Evolutionary conservation across 2,329 filamentous ascomycete species (phyloP).

Genomic region (Nothophaeocryptopus gaeumannii): DNA sequence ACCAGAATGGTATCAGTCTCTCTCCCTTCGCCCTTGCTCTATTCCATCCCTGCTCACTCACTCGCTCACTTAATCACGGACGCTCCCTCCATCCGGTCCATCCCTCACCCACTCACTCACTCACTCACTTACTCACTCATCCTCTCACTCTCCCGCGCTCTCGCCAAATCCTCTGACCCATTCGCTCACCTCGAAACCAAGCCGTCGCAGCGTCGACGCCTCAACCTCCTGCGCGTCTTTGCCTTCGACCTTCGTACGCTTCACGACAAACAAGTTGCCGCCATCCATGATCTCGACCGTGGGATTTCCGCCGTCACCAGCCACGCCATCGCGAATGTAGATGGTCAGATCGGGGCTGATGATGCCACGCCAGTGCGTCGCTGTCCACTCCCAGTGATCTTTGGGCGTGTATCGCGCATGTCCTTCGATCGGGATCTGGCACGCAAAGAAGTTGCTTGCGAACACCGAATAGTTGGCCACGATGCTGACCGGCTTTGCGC

Average conservation of each 20-base stretch:
- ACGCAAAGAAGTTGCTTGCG: constrained; percentile 72
- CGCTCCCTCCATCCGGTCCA: not conserved
- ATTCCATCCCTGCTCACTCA: too few species aligned
- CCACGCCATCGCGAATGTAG: constrained; percentile 53
- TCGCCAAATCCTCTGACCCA: constrained; percentile 55
- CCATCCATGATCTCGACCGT: constrained; percentile 43
- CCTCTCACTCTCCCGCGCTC: constrained; percentile 10
- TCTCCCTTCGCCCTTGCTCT: too few species aligned
- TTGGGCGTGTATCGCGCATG: constrained; percentile 72
- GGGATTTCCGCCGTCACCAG: constrained; percentile 23
- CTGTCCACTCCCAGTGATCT: constrained; percentile 99
- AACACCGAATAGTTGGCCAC: constrained; percentile 78
- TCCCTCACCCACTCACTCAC: constrained; percentile 8
- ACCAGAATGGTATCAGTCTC: not conserved
- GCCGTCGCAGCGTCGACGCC: constrained; percentile 60
- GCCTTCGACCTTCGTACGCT: constrained; percentile 38
- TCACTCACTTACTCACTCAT: not conserved
- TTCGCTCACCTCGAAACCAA: constrained; percentile 86
- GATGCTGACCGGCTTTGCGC: constrained; percentile 65
- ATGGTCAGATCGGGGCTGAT: constrained; percentile 77
- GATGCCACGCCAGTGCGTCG: constrained; percentile 85
- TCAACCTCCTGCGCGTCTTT: constrained; percentile 35
- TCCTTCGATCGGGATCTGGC: constrained; percentile 62
- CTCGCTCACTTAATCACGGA: too few species aligned
- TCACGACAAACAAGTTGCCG: constrained; percentile 40